phyloP scores from a whole-genome alignment of 805 yeast genomes.

The Lipomyces yamadae region DNA sequence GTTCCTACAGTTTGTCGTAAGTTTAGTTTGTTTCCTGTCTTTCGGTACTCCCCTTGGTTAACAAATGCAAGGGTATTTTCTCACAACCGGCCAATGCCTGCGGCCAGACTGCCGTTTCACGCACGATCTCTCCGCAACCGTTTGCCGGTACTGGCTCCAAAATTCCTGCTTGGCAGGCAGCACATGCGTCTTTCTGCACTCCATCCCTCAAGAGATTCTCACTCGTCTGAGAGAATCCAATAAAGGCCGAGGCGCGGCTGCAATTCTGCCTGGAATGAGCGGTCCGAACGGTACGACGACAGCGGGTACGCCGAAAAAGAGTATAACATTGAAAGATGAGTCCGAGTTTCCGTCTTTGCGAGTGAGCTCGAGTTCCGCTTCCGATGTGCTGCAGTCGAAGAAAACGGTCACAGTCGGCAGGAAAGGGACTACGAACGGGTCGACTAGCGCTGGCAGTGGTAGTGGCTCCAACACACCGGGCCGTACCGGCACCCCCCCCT shows the following conservation, averaged over 20 bases:
- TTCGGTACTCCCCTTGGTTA: neutral
- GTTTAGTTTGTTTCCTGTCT: neutral
- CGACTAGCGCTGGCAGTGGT: conserved; percentile 1
- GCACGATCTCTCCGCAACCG: conserved; percentile 51
- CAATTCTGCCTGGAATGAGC: conserved; percentile 17
- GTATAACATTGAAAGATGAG: conserved; percentile 28
- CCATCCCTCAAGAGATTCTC: conserved; percentile 44
- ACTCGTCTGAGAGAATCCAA: conserved; percentile 19
- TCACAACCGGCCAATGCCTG: conserved; percentile 51
- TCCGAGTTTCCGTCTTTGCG: conserved; percentile 30
- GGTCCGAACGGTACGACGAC: neutral
- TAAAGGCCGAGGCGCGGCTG: conserved; percentile 21
- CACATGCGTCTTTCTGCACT: conserved; percentile 51
- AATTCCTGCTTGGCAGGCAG: conserved; percentile 53
- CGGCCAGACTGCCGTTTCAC: conserved; percentile 54
- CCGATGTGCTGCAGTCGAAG: neutral
- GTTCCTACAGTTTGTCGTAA: conserved; percentile 34
- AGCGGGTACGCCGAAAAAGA: conserved; percentile 1
- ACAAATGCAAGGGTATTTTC: conserved; percentile 45
- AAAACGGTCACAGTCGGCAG: neutral
- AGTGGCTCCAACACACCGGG: neutral
- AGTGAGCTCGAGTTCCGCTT: neutral
- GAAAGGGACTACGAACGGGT: neutral
- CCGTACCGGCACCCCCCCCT: neutral
- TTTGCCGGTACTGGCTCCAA: conserved; percentile 55